Base-by-base conservation (phyloP, 768 basidiomycete genomes). In the Leccinum boreale region DNA sequence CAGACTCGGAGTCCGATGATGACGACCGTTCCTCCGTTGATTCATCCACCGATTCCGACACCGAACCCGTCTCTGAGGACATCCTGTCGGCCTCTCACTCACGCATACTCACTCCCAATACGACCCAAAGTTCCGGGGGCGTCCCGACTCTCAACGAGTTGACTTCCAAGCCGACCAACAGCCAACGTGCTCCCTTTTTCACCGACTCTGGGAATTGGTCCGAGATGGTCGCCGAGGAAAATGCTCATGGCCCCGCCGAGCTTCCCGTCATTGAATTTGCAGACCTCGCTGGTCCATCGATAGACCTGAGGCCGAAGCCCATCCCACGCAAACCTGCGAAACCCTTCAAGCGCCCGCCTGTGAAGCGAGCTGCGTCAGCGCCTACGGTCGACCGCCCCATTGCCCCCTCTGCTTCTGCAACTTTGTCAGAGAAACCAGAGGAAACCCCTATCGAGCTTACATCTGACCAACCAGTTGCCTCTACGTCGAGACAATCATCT, bases 181-280 rank as follows among this genome's bases (percentile, higher is more conserved):
- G 50, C 31, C 71, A 61, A 12, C 60, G 70, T 51, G 68, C 77
- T 26, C 76, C 82, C 15, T 85, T 89, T 70, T 86, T 87, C 62
- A 73, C 80, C 5, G 69, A 79, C 29, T 50, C 76, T 24, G 79
- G 81, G 15, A 81, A 83, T 64, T 92, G 91, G 91, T 88, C 89
- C 10, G 89, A 92, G 67, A 89, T 92, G 85, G 89, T 92, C n/a
- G 79, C 86, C 17, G 86, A 86, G 58, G 87, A 89, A 73, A 80
- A 73, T 46, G 75, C 74, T n/a, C 80, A 85, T 60, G 87, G 85
- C 19, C 76, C 83, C 49, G 82, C 81, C 8, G 82, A 85, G 26
- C 78, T 93, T 8, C 92, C 90, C 35, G 86, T 92, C 64, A 85
- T 93, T 62, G 88, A 92, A 57, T 94, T 93, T 66, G 79, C 84